phyloP scores from a whole-genome alignment of 2,329 filamentous ascomycete species.

The Bipolaris victoriae region DNA sequence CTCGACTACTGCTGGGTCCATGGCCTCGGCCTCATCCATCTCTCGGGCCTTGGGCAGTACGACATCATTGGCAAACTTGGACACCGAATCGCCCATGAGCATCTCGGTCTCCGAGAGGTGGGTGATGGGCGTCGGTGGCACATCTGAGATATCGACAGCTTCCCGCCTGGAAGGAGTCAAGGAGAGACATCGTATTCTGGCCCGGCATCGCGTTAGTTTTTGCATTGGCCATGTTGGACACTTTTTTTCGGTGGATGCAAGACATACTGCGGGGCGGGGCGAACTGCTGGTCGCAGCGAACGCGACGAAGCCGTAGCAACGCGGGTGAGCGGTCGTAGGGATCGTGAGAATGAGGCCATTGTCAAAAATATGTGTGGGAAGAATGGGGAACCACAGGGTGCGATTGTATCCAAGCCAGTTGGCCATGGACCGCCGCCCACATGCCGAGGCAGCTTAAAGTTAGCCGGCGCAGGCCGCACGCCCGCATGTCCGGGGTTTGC shows the following conservation, averaged over 20 bases:
- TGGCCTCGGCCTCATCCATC: slow-evolving; percentile 95
- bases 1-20: slow-evolving; percentile 88
- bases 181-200: slow-evolving; percentile 52
- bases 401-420: not conserved
- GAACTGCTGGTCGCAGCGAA: slow-evolving; percentile 37
- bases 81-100: slow-evolving; percentile 87
- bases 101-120: slow-evolving; percentile 89
- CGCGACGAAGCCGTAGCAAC: slow-evolving; percentile 36
- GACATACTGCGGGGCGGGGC: slow-evolving; percentile 40
- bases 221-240: slow-evolving; percentile 4
- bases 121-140: slow-evolving; percentile 89
- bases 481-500: slow-evolving; percentile 7
- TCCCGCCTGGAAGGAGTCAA: slow-evolving; percentile 48
- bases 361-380: slow-evolving; percentile 2
- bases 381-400: not conserved
- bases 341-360: slow-evolving; percentile 43
- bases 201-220: not conserved
- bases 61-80: slow-evolving; percentile 87
- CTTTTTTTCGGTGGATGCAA: not conserved
- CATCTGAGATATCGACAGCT: slow-evolving; percentile 65
- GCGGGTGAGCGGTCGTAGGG: slow-evolving; percentile 41
- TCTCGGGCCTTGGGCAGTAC: slow-evolving; percentile 91
- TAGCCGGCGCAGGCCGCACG: slow-evolving; percentile 18
- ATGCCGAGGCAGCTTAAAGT: slow-evolving; percentile 16
- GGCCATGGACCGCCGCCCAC: slow-evolving; percentile 2